phyloP scores from a whole-genome alignment of 345 rosid genomes.

The Gossypioides kirkii region DNA sequence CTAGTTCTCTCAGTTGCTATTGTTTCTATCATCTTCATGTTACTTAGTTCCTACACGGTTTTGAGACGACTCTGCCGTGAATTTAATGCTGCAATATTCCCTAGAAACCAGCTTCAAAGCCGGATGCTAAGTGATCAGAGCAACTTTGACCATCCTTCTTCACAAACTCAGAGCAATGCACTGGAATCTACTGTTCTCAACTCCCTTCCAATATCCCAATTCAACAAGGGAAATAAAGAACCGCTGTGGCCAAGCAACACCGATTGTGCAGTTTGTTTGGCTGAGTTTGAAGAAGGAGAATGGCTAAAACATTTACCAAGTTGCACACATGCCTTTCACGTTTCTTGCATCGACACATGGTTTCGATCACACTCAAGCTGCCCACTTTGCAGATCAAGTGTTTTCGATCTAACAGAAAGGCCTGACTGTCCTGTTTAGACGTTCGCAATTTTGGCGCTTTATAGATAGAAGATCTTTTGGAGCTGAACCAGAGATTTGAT shows the following conservation, averaged over 20 bases:
- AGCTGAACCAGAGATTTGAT: not conserved
- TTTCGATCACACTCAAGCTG: conserved; percentile 35
- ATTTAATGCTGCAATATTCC: not conserved
- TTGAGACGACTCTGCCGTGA: conserved; percentile 12
- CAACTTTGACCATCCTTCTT: conserved; percentile 8
- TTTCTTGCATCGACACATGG: conserved; percentile 37
- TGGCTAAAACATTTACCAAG: conserved; percentile 29
- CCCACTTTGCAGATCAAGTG: conserved; percentile 32
- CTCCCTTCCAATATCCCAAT: conserved; percentile 27
- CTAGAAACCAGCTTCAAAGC: conserved; percentile 13
- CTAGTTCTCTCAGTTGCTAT: no score
- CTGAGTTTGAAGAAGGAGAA: conserved; percentile 39
- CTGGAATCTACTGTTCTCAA: conserved; percentile 22
- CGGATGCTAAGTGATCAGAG: conserved; percentile 13
- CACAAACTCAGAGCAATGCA: conserved; percentile 24
- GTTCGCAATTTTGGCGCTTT: conserved; percentile 14
- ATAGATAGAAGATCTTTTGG: conserved; percentile 25
- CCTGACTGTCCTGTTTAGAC: conserved; percentile 16
- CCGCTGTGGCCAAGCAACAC: conserved; percentile 1
- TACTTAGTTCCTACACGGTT: conserved; percentile 20
- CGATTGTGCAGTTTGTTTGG: conserved; percentile 41
- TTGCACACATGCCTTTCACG: conserved; percentile 35
- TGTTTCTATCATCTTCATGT: not conserved
- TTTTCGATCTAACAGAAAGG: not conserved
- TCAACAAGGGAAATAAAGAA: conserved; percentile 20